phyloP scores from a whole-genome alignment of 768 basidiomycete species.

The Erythrobasidium yunnanense region DNA sequence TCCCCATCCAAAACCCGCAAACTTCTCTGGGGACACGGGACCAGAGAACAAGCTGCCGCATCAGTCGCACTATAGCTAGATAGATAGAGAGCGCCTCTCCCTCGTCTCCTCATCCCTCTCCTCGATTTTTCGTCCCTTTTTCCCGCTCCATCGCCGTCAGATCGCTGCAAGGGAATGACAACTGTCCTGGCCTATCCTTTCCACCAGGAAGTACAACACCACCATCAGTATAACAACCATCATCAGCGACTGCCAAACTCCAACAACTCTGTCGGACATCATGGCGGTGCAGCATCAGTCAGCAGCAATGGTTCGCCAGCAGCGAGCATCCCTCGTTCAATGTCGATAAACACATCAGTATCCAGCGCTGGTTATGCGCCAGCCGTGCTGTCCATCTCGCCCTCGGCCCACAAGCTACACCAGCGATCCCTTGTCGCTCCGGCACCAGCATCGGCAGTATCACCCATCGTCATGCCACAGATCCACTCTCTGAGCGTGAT shows the following conservation, averaged over 20 bases:
- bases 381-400: background rate
- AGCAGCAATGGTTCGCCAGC: too few relatives aligned
- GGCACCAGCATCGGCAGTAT: background rate
- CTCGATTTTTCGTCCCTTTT: background rate
- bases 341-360: background rate
- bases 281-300: background rate
- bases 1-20: background rate
- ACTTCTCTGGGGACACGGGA: background rate
- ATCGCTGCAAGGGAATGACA: slow-evolving; percentile 11
- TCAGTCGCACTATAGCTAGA: background rate
- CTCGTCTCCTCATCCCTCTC: background rate
- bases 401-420: background rate
- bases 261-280: background rate
- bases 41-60: background rate
- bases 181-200: background rate
- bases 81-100: too few relatives aligned
- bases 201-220: background rate
- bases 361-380: background rate
- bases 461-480: background rate
- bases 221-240: background rate
- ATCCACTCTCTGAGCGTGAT: slow-evolving; percentile 25
- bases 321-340: background rate
- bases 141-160: background rate
- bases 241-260: background rate
- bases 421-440: background rate